Evolutionary conservation across 345 rosid species (phyloP), one percentile per base, ranked within the genome.

Genomic region (Syzygium jambos): DNA sequence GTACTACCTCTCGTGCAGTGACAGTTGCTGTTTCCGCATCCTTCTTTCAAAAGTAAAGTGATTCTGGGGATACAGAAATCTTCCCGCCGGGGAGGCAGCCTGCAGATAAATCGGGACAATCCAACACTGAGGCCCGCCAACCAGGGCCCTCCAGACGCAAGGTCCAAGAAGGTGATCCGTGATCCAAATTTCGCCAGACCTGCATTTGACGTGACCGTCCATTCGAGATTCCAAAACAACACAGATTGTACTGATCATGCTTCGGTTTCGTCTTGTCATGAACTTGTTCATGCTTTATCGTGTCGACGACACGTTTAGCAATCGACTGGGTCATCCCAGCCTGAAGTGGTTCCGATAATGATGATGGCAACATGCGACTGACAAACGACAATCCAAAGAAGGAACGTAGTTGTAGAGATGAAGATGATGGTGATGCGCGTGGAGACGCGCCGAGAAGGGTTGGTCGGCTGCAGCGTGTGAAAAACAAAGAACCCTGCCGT

Each of bases 181-280:
- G 65, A 11, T 59, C n/a, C 25, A 25, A 54, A 54, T 21, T 54
- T 56, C 9, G 10, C 61, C 27, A 21, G 27, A 22, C 25, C 61
- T 22, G 5, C 27, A 56, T 56, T 25, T 9, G 9, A 22, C 61
- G 4, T 56, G 61, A 22, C 61, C 22, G 27, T 56, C 61, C 27
- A 56, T 56, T 19, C 2, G 27, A 55, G 59, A 55, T 55, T 55
- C 10, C 61, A 22, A 56, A 19, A 17, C 7, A 22, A 22, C 55
- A 17, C 22, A 57, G 65, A n/a, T 57, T n/a, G 29, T 57, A 57
- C 65, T 11, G 65, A 57, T 57, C 29, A 11, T 57, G 65, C 65
- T 25, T 13, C 65, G 7, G 11, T 57, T n/a, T 57, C 27, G 65
- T 57, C 65, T 25, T 6, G 0, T 0, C 65, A 16, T 19, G 38